Percentiles rank a stretch among this genome's conserved stretches.
phyloP scores from a whole-genome alignment of 2,329 filamentous ascomycete genomes.

The Botryosphaeria dothidea region DNA sequence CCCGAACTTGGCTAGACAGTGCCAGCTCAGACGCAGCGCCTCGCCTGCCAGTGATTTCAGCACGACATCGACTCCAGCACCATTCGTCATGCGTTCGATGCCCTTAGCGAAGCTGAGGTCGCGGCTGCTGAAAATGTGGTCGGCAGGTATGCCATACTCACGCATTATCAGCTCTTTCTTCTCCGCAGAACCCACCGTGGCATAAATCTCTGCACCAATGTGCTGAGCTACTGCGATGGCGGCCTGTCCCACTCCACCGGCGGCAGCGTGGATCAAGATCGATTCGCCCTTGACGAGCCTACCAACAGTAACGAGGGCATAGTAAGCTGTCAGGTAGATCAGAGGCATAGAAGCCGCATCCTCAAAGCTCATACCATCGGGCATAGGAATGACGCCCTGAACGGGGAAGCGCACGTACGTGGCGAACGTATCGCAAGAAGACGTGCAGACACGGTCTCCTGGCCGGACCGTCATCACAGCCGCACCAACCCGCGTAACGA shows the following conservation, averaged over 20 bases:
- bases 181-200: conserved; percentile 29
- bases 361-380: conserved; percentile 24
- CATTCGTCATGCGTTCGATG: conserved; percentile 27
- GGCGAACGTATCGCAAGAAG: neutral
- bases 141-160: conserved; percentile 28
- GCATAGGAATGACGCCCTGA: conserved; percentile 16
- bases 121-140: conserved; percentile 35
- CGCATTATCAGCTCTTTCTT: conserved; percentile 30
- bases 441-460: conserved; percentile 63
- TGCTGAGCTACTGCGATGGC: conserved; percentile 28
- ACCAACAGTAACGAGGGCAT: conserved; percentile 23
- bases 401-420: neutral
- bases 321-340: conserved; percentile 23
- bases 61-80: conserved; percentile 36
- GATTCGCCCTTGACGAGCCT: conserved; percentile 19
- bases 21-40: conserved; percentile 28
- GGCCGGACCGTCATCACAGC: conserved; percentile 59
- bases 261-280: conserved; percentile 36
- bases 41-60: conserved; percentile 34
- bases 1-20: conserved; percentile 32
- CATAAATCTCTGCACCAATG: conserved; percentile 31
- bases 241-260: conserved; percentile 33
- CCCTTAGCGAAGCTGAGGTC: conserved; percentile 30
- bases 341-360: conserved; percentile 26
- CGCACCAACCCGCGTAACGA: conserved; percentile 62